A percentile compares a stretch with the other conserved stretches of the same genome.
phyloP scores from a whole-genome alignment of 345 rosid genomes.

The Viola odorata region DNA sequence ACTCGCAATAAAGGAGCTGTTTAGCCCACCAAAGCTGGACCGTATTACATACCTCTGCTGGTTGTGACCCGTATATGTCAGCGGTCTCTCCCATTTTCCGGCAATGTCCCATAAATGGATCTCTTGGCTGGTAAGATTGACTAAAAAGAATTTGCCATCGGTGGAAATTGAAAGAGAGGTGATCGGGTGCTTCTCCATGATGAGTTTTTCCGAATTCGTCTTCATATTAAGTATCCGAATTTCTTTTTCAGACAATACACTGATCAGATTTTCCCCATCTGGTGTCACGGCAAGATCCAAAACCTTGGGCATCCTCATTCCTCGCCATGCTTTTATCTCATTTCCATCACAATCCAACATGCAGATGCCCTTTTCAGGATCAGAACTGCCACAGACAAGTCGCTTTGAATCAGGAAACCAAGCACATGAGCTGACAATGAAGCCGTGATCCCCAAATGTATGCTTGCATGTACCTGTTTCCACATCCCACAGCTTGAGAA shows the following conservation, averaged over 20 bases:
- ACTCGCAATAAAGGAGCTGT: constrained; percentile 74
- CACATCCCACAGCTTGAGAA: constrained; percentile 91
- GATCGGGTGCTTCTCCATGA: constrained; percentile 63
- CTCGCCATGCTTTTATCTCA: constrained; percentile 80
- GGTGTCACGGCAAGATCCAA: constrained; percentile 77
- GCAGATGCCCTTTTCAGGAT: constrained; percentile 73
- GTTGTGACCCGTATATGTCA: constrained; percentile 61
- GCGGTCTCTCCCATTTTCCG: constrained; percentile 52
- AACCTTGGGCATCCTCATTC: constrained; percentile 72
- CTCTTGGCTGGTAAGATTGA: constrained; percentile 81
- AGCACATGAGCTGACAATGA: constrained; percentile 85
- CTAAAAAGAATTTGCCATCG: constrained; percentile 64
- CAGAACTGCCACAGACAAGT: constrained; percentile 84
- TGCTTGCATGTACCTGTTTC: constrained; percentile 78
- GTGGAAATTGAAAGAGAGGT: constrained; percentile 55
- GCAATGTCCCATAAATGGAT: constrained; percentile 91
- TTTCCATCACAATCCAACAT: constrained; percentile 87
- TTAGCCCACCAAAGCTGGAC: constrained; percentile 84
- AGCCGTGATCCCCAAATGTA: constrained; percentile 79
- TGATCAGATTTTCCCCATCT: constrained; percentile 67
- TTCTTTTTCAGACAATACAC: constrained; percentile 52
- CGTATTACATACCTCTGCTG: constrained; percentile 75
- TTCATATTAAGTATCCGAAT: constrained; percentile 56
- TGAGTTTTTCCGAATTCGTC: constrained; percentile 53
- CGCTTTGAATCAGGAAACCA: constrained; percentile 93